Percentiles rank a stretch among this genome's conserved stretches.
phyloP scores from a whole-genome alignment of 1,139 yeast species.

The Debaryomyces subglobosus region DNA sequence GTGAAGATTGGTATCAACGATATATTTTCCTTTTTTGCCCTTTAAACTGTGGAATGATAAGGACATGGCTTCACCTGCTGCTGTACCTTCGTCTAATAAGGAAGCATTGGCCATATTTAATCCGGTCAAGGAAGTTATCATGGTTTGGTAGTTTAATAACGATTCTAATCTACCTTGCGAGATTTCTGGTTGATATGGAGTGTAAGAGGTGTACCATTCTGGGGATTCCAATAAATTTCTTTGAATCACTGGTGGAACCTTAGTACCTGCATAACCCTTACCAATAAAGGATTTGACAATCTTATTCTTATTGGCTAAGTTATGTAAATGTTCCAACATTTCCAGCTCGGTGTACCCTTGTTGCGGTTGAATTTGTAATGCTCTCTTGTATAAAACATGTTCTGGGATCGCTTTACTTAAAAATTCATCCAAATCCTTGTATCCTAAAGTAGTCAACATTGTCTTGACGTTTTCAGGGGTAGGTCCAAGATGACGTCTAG shows the following conservation, averaged over 20 bases:
- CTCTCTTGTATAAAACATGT: constrained; percentile 69
- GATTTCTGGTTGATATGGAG: constrained; percentile 98
- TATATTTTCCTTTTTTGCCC: constrained; percentile 69
- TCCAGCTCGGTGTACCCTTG: constrained; percentile 81
- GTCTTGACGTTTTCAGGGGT: constrained; percentile 58
- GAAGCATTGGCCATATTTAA: constrained; percentile 93
- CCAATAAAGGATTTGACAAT: constrained; percentile 80
- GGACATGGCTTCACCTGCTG: constrained; percentile 97
- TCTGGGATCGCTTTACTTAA: constrained; percentile 76
- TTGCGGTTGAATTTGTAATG: constrained; percentile 62
- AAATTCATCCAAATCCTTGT: constrained; percentile 68
- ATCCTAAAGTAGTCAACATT: constrained; percentile 72
- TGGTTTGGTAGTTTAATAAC: constrained; percentile 85
- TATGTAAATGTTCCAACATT: constrained; percentile 68
- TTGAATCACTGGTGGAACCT: constrained; percentile 89
- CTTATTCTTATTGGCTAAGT: constrained; percentile 75
- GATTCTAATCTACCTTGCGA: constrained; percentile 96
- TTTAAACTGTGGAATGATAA: constrained; percentile 70
- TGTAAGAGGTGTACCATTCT: constrained; percentile 97
- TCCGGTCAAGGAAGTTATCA: constrained; percentile 87
- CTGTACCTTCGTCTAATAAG: constrained; percentile 93
- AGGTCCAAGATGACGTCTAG: constrained; percentile 92
- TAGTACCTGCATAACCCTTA: constrained; percentile 91
- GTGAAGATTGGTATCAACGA: constrained; percentile 76
- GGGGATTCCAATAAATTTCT: constrained; percentile 91